phyloP scores from a whole-genome alignment of 331 rosid species.

The Stylosanthes scabra region DNA sequence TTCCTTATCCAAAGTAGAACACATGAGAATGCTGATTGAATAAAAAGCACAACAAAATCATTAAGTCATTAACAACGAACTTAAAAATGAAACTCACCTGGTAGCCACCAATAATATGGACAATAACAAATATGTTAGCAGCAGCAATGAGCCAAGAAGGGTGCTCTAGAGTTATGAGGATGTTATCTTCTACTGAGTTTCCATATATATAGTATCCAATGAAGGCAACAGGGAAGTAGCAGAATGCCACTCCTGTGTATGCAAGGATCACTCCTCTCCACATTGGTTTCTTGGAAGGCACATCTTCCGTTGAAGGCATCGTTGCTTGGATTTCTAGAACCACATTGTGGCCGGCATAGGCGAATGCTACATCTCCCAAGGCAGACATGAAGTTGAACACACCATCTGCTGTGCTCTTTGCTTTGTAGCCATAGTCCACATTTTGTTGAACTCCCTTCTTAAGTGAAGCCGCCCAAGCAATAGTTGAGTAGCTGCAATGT shows the following conservation, averaged over 20 bases:
- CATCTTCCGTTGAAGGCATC: constrained; percentile 47
- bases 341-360: constrained; percentile 60
- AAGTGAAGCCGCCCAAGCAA: constrained; percentile 72
- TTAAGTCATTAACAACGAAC: neutral
- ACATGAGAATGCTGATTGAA: neutral
- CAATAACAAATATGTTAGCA: constrained; percentile 41
- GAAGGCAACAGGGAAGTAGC: constrained; percentile 49
- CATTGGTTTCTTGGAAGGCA: constrained; percentile 50
- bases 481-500: constrained; percentile 67
- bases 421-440: constrained; percentile 50
- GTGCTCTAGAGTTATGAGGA: constrained; percentile 34
- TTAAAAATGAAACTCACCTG: constrained; percentile 32
- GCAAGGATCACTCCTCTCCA: constrained; percentile 48
- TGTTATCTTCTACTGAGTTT: constrained; percentile 40
- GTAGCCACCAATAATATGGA: constrained; percentile 49
- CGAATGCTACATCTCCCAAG: constrained; percentile 48
- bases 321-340: constrained; percentile 57
- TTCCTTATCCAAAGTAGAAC: constrained; percentile 20
- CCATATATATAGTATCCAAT: constrained; percentile 43
- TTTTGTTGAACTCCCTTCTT: constrained; percentile 44
- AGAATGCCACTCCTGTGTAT: constrained; percentile 35
- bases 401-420: constrained; percentile 8
- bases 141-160: constrained; percentile 47
- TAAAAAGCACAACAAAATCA: neutral
- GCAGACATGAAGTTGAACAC: constrained; percentile 40